These are phyloP conservation scores for Irpex sp. DNA, from an alignment of 1,284 basidiomycete species.

Conservation along the genomic window DNA sequence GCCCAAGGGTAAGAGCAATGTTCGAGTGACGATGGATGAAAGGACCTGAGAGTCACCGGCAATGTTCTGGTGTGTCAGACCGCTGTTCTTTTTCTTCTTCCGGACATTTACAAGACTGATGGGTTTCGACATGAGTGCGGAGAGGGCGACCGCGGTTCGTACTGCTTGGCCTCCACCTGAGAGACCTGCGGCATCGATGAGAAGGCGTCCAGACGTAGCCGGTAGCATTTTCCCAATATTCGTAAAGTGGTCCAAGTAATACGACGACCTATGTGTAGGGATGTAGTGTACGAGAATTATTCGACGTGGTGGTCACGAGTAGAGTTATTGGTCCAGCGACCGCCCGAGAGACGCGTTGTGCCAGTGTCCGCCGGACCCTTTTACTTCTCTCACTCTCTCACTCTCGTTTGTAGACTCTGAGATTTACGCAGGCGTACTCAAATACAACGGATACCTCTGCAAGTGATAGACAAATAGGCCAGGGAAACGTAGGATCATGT, in stretches of 20 bases:
- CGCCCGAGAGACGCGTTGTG: background rate
- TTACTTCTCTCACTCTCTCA: background rate
- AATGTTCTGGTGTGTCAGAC: conserved; percentile 63
- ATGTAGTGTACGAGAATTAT: background rate
- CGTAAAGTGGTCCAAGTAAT: background rate
- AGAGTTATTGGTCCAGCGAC: background rate
- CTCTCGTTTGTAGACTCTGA: background rate
- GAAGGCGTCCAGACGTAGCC: conserved; percentile 1
- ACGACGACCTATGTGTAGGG: background rate
- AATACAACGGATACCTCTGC: background rate
- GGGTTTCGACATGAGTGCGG: conserved; percentile 52
- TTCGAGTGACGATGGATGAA: background rate
- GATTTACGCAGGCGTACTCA: background rate
- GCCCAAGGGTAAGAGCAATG: background rate
- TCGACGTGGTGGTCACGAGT: background rate
- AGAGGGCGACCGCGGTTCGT: conserved; percentile 57
- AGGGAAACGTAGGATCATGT: conserved; percentile 26
- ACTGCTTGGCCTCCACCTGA: conserved; percentile 71
- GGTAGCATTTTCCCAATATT: background rate
- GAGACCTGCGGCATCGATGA: conserved; percentile 40
- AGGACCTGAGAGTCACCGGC: conserved; percentile 40
- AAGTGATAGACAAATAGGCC: background rate
- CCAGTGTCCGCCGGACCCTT: background rate
- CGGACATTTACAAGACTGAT: conserved; percentile 58
- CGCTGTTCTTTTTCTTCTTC: conserved; percentile 45